Evolutionary conservation across 1,139 yeast species (phyloP).

Genomic region (Kluyveromyces sp.): DNA sequence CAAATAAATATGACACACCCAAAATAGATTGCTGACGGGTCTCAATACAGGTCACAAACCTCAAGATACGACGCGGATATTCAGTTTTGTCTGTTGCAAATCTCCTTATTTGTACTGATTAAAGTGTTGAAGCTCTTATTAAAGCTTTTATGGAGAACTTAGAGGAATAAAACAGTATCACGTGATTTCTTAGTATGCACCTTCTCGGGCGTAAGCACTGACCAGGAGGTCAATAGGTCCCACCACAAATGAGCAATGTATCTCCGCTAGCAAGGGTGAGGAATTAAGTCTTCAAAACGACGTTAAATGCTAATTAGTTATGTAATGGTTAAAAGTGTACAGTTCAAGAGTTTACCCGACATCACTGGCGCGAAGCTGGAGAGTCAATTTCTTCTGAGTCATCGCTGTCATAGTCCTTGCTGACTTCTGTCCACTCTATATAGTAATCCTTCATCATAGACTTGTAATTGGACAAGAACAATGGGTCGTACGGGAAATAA

Average conservation of each 20-base stretch:
- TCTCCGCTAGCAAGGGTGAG: too few relatives aligned
- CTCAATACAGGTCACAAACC: too few relatives aligned
- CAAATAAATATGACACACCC: not conserved
- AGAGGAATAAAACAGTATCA: too few relatives aligned
- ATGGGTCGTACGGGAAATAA: constrained; percentile 93
- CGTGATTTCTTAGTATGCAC: too few relatives aligned
- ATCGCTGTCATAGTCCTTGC: constrained; percentile 57
- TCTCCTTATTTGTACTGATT: not conserved
- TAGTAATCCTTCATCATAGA: constrained; percentile 48
- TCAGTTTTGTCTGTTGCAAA: not conserved
- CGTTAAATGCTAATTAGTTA: too few relatives aligned
- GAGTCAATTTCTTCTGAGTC: constrained; percentile 30
- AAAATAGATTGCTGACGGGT: too few relatives aligned
- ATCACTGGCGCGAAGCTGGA: not conserved
- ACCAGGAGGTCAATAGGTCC: too few relatives aligned
- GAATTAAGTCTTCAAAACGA: too few relatives aligned
- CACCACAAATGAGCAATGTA: too few relatives aligned
- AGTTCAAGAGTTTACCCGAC: too few relatives aligned
- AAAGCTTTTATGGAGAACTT: not conserved
- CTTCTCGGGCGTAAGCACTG: too few relatives aligned
- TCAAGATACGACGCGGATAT: not conserved
- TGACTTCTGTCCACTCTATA: constrained; percentile 76
- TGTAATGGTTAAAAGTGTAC: too few relatives aligned
- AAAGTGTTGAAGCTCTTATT: not conserved
- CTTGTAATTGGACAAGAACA: constrained; percentile 61